Base-by-base conservation (phyloP, 148 eudicot species). In the Vaccinium corymbosum region DNA sequence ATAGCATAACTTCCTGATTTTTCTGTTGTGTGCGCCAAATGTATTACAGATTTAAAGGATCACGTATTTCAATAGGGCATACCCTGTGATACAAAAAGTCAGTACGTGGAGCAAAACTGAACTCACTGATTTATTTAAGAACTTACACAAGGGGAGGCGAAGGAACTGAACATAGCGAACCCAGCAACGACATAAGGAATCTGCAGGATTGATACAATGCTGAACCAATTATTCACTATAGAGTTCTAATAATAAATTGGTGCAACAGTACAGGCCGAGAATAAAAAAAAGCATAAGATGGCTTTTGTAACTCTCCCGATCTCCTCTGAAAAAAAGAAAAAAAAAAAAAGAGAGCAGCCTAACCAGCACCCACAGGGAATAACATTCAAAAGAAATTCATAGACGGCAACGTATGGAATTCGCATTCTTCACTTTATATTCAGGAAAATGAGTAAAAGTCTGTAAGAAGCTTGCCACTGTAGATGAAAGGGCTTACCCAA, bases 71-170 rank as follows among this genome's bases (percentile, higher is more conserved):
- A 66, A 66, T 32, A 25, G 29, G 35, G 72, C 35, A 66, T 25
- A 22, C 16, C 16, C 72, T 25, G 71, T 27, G 12, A 68, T 68
- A 14, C 17, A 13, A 32, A 68, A 68, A 68, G 73, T 13, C 38
- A 66, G 3, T 27, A 27, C 35, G 16, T 11, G 8, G 68, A 11
- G 53, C 5, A 46, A 17, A 75, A 19, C 78, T 38, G n/a, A 72
- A 2, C 51, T 80, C 64, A 1, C n/a, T 62, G 50, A 81, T 7
- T 66, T 57, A 19, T 32, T n/a, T 11, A 80, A 76, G 81, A 59
- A 88, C 95, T 93, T 73, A 94, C 98, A 80, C 93, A 90, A 79
- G 98, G 98, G 27, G 50, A 61, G 14, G 92, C 85, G 76, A 94
- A 94, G 78, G 82, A 80, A 80, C 83, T 81, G 20, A 93, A 86